Conservation (phyloP, 305 asterid species). For the Fraxinus sp. region DNA sequence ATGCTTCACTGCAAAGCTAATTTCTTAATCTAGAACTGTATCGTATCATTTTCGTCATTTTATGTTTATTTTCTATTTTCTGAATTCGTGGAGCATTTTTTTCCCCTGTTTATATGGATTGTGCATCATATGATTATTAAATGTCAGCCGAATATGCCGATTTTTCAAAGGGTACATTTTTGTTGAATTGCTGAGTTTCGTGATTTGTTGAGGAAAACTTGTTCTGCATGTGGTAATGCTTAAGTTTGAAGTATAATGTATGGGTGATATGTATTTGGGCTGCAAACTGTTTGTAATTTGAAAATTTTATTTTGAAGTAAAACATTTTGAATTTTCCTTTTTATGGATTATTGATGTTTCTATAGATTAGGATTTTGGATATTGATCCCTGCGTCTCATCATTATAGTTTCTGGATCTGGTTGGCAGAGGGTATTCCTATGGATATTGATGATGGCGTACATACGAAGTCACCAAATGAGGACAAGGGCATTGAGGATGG, state of each 20-base stretch:
- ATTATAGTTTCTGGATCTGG: conserved; percentile 32
- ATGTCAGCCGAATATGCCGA: neutral
- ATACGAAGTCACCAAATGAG: conserved; percentile 18
- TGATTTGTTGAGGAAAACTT: neutral
- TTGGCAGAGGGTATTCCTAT: conserved; percentile 34
- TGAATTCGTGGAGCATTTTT: neutral
- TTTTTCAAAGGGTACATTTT: neutral
- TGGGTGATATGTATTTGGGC: neutral
- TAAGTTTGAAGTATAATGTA: conserved; percentile 19
- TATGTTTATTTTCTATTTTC: neutral
- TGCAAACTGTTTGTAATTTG: conserved; percentile 23
- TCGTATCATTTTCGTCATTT: neutral
- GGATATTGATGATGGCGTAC: conserved; percentile 28
- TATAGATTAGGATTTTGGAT: conserved; percentile 29
- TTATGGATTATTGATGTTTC: conserved; percentile 16
- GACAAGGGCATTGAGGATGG: conserved; percentile 26
- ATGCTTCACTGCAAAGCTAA: neutral
- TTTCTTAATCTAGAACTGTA: neutral
- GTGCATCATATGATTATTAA: neutral
- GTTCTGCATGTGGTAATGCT: neutral
- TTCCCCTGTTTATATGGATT: neutral
- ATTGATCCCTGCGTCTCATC: conserved; percentile 18
- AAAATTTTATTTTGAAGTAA: neutral
- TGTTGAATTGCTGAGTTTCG: neutral
- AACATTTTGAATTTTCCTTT: neutral